Evolutionary conservation across 495 filamentous ascomycete species (phyloP).

Genomic region (Aspergillus carlsbadensis): DNA sequence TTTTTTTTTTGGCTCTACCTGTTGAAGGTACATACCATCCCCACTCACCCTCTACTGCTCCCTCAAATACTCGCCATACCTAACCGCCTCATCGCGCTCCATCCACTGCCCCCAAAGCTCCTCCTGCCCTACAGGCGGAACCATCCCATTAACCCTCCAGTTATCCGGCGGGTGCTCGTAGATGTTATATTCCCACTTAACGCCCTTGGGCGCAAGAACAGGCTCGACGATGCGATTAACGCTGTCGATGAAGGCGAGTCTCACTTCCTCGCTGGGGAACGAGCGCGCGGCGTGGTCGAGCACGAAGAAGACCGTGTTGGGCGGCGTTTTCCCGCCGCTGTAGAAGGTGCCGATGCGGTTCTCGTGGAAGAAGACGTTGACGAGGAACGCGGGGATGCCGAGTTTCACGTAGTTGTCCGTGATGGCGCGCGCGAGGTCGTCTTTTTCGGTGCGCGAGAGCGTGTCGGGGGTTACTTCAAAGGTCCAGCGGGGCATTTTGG

Average conservation of each 20-base stretch:
- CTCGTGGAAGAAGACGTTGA: conserved; percentile 16
- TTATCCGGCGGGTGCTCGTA: conserved; percentile 16
- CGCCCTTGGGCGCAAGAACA: conserved; percentile 7
- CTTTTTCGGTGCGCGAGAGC: conserved; percentile 1
- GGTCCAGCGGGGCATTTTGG: conserved; percentile 13
- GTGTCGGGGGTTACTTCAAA: conserved; percentile 10
- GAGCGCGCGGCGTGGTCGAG: conserved; percentile 9
- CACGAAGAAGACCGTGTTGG: conserved; percentile 10
- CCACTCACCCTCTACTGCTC: no score
- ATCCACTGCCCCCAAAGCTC: conserved; percentile 14
- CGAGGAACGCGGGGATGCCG: conserved; percentile 11
- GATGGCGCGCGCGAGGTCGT: not conserved
- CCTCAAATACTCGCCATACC: not conserved
- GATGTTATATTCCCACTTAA: conserved; percentile 19
- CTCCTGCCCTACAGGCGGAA: conserved; percentile 12
- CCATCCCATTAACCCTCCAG: conserved; percentile 17
- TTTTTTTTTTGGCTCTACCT: no score
- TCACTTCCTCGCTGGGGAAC: conserved; percentile 2
- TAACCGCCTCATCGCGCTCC: conserved; percentile 4
- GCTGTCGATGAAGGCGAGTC: conserved; percentile 1
- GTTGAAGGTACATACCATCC: no score
- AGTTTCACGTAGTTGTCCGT: conserved; percentile 1
- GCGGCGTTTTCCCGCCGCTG: conserved; percentile 10
- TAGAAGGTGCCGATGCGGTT: conserved; percentile 11
- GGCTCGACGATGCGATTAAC: conserved; percentile 10